Evolutionary conservation across 257 asterid genomes (phyloP).

Genomic region (Nicotiana attenuata): DNA sequence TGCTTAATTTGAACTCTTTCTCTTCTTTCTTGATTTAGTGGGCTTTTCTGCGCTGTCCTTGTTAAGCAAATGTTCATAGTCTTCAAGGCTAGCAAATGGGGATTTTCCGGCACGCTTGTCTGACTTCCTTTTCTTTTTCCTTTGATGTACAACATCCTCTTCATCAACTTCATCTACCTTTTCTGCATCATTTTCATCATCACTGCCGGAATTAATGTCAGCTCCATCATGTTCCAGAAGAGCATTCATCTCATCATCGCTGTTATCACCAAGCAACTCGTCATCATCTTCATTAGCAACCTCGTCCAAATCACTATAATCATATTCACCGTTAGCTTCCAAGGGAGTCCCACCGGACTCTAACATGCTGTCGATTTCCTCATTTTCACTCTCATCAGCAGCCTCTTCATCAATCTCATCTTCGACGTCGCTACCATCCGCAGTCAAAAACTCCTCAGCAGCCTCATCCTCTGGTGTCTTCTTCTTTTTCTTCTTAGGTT

Average conservation of each 20-base stretch:
- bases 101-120: conserved; percentile 31
- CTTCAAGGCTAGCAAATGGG: conserved; percentile 71
- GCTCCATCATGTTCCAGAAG: conserved; percentile 32
- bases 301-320: conserved; percentile 69
- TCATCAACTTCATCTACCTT: conserved; percentile 21
- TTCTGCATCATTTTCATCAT: conserved; percentile 29
- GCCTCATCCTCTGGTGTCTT: conserved; percentile 58
- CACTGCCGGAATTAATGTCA: conserved; percentile 27
- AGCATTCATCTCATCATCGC: conserved; percentile 44
- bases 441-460: conserved; percentile 58
- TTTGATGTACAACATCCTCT: conserved; percentile 14
- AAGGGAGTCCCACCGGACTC: conserved; percentile 38
- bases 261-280: conserved; percentile 54
- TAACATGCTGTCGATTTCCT: conserved; percentile 50
- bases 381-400: conserved; percentile 47
- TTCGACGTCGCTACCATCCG: conserved; percentile 42
- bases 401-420: conserved; percentile 54
- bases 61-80: conserved; percentile 55
- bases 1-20: conserved; percentile 11
- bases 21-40: conserved; percentile 11
- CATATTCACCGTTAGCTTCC: conserved; percentile 40
- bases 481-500: conserved; percentile 73
- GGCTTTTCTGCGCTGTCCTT: background rate
- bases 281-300: conserved; percentile 62
- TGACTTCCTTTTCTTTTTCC: conserved; percentile 39